A percentile compares a stretch with the other conserved stretches of the same genome.
These are phyloP conservation scores for Dictyostelium firmibasis DNA, from an alignment of 78 protist species.

Conservation along the genomic window DNA sequence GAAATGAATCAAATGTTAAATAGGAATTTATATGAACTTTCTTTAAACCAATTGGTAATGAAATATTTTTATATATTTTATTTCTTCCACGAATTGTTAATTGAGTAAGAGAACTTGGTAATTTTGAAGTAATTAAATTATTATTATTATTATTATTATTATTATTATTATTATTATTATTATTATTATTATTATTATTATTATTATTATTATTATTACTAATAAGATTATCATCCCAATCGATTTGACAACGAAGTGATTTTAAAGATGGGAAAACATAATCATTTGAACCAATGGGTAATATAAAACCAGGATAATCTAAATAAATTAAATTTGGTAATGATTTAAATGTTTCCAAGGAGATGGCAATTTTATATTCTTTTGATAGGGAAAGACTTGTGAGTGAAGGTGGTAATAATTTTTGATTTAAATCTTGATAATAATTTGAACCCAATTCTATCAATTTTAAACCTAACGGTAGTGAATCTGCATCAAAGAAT, in stretches of 20 bases:
- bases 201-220: too few relatives aligned
- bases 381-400: not conserved
- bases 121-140: too few relatives aligned
- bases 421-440: not conserved
- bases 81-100: not conserved
- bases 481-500: not conserved
- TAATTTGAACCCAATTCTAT: not conserved
- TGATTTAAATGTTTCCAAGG: not conserved
- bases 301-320: not conserved
- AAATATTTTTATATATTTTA: not conserved
- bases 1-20: not conserved
- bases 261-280: not conserved
- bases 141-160: too few relatives aligned
- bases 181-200: too few relatives aligned
- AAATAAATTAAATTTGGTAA: not conserved
- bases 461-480: not conserved
- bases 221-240: not conserved
- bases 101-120: not conserved
- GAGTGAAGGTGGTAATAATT: not conserved
- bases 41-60: not conserved
- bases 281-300: not conserved
- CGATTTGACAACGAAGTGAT: not conserved
- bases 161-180: too few relatives aligned
- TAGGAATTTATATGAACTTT: not conserved
- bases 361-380: not conserved